These are phyloP conservation scores for Colletotrichum sp. DNA, from an alignment of 2,329 filamentous ascomycete species.

Conservation along the genomic window DNA sequence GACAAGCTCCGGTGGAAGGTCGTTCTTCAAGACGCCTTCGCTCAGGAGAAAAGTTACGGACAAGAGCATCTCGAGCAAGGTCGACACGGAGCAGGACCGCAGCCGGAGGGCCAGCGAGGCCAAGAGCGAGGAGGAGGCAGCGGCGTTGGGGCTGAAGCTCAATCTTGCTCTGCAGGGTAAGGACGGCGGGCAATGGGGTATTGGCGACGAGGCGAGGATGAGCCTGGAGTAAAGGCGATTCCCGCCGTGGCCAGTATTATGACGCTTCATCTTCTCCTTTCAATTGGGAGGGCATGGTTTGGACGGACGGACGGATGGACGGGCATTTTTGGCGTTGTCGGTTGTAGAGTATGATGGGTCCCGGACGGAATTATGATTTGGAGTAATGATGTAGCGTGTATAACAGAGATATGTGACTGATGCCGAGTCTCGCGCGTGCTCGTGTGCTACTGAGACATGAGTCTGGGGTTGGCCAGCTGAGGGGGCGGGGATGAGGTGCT, in stretches of 20 bases:
- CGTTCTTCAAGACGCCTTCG: constrained; percentile 46
- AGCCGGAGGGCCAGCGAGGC: constrained; percentile 44
- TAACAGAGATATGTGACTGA: background rate
- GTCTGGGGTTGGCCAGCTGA: background rate
- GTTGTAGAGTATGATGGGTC: constrained; percentile 1
- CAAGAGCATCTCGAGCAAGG: constrained; percentile 22
- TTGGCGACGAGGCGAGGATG: constrained; percentile 87
- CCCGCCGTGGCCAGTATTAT: background rate
- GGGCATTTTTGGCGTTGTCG: constrained; percentile 12
- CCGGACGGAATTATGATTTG: background rate
- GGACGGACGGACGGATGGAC: background rate
- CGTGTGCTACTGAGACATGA: background rate
- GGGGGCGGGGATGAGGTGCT: background rate
- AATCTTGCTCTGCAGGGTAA: constrained; percentile 59
- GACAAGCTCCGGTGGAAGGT: constrained; percentile 47
- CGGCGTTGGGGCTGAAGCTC: constrained; percentile 47
- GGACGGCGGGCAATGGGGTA: constrained; percentile 72
- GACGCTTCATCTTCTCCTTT: background rate
- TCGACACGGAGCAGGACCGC: constrained; percentile 36
- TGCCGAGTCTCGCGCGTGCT: background rate
- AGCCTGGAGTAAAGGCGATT: constrained; percentile 66
- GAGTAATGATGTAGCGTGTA: background rate
- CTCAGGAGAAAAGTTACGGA: constrained; percentile 46
- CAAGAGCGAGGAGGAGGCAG: constrained; percentile 47
- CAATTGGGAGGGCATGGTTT: background rate